Evolutionary conservation across 164 flowering plant genomes (phyloP).

Genomic region (Chimonanthus praecox): DNA sequence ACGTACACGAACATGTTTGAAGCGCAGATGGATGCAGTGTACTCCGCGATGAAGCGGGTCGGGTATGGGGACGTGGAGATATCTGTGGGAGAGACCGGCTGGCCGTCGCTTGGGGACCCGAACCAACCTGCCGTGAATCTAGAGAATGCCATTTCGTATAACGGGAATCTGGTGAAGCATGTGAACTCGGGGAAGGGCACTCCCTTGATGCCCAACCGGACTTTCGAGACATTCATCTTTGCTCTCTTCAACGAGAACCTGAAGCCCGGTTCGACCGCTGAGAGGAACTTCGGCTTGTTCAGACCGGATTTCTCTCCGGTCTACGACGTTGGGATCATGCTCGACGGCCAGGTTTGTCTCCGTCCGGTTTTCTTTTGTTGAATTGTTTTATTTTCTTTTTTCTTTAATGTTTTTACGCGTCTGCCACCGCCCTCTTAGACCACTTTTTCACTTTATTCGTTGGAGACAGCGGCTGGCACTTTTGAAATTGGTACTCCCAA

Average conservation of each 20-base stretch:
- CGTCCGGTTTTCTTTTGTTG: not conserved
- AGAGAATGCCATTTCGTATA: conserved; percentile 44
- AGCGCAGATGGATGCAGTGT: conserved; percentile 60
- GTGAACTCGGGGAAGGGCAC: conserved; percentile 60
- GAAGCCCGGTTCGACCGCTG: conserved; percentile 61
- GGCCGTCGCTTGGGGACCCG: conserved; percentile 78
- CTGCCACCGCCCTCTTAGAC: too few relatives aligned
- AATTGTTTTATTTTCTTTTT: too few relatives aligned
- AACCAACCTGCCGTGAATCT: conserved; percentile 35
- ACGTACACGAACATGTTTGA: conserved; percentile 77
- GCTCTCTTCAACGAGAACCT: conserved; percentile 75
- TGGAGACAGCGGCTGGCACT: too few relatives aligned
- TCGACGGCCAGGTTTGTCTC: conserved; percentile 23
- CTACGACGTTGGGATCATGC: conserved; percentile 65
- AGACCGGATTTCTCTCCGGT: conserved; percentile 70
- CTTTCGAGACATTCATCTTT: conserved; percentile 63
- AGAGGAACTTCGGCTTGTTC: conserved; percentile 80
- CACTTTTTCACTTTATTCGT: too few relatives aligned
- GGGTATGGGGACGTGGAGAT: conserved; percentile 81
- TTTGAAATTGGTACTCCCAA: too few relatives aligned
- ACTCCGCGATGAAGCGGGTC: conserved; percentile 49
- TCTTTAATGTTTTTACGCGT: not conserved
- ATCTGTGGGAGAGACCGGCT: conserved; percentile 83
- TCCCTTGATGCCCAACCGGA: conserved; percentile 46
- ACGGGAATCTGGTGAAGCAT: conserved; percentile 44